Conservation (phyloP, 2,329 filamentous ascomycete species). For the Fusarium kyushuense region DNA sequence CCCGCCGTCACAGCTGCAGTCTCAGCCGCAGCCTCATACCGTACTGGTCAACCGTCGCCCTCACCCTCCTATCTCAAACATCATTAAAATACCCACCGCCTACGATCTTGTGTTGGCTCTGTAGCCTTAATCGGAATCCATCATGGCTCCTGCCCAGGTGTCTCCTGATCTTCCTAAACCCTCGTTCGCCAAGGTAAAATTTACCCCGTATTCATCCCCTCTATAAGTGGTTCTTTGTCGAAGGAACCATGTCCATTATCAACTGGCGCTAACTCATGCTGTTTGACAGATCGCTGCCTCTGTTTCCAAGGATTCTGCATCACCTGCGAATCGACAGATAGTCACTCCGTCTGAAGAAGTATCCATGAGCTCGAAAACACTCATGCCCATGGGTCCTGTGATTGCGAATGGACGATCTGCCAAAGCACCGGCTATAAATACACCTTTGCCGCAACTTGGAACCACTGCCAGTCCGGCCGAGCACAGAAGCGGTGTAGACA, state of each 20-base stretch:
- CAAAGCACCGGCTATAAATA: constrained; percentile 33
- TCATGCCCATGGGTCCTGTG: constrained; percentile 38
- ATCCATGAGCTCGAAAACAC: constrained; percentile 35
- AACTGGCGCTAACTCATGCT: constrained; percentile 38
- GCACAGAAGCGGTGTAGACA: constrained; percentile 43
- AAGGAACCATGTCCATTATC: constrained; percentile 19
- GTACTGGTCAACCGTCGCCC: constrained; percentile 32
- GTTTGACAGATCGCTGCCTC: constrained; percentile 62
- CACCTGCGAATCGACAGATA: constrained; percentile 49
- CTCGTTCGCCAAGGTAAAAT: constrained; percentile 80
- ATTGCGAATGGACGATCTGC: constrained; percentile 47
- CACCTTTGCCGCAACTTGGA: constrained; percentile 37
- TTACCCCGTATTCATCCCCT: constrained; percentile 16
- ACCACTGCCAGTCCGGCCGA: constrained; percentile 23
- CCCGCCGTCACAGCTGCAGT: constrained; percentile 44
- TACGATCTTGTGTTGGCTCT: constrained; percentile 40
- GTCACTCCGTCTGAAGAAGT: constrained; percentile 45
- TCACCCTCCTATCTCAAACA: constrained; percentile 33
- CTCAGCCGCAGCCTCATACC: constrained; percentile 40
- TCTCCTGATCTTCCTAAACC: constrained; percentile 66
- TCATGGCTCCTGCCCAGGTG: constrained; percentile 63
- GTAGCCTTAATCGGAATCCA: constrained; percentile 38
- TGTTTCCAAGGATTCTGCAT: constrained; percentile 47
- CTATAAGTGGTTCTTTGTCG: constrained; percentile 18
- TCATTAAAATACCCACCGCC: constrained; percentile 34